Base-by-base conservation (phyloP, 2,329 filamentous ascomycete species). In the Clonostachys chloroleuca region DNA sequence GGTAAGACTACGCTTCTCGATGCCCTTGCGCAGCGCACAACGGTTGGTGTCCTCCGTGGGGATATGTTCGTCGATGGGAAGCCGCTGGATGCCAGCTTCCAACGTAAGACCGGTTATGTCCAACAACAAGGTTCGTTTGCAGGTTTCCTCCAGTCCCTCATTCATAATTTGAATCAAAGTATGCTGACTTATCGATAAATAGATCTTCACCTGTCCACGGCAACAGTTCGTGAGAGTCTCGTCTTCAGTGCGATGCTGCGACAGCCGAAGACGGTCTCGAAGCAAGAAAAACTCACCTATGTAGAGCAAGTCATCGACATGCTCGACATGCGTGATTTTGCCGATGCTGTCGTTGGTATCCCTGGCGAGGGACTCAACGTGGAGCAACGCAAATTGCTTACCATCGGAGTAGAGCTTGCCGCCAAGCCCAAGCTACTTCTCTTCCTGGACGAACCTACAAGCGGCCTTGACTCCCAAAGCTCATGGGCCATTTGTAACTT, bases 361-460 rank as follows among this genome's bases (percentile, higher is more conserved):
- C 43, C 51, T 3, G 70, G 64, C 34, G 71, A 70, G 41, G 59
- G 51, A 30, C 49, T 75, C 6, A 69, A 69, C 30, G 65, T 74
- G 10, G 70, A 74, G 50, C 72, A 74, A 47, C 60, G 70, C 2
- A 75, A 75, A 53, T 87, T 89, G 58, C 77, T 96, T 6, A 96
- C 92, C 0, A 96, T 97, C 53, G 92, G 90, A 66, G 92, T 97
- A 14, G 92, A 97, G 64, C 78, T 97, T 18, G 92, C 90, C 39
- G 92, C 92, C 6, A 96, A 94, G 71, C 92, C 92, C 5, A 84
- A 89, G 37, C 76, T 96, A 44, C 77, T 96, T 50, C 81, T 96
- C 42, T 96, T 96, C 72, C 81, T 96, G 36, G 92, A 96, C 58
- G 92, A 96, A 66, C 92, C 92, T 12, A 96, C 92, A 4, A 96